Base-by-base conservation (phyloP, 176 grass and related monocot species). In the Oryza brachyantha region DNA sequence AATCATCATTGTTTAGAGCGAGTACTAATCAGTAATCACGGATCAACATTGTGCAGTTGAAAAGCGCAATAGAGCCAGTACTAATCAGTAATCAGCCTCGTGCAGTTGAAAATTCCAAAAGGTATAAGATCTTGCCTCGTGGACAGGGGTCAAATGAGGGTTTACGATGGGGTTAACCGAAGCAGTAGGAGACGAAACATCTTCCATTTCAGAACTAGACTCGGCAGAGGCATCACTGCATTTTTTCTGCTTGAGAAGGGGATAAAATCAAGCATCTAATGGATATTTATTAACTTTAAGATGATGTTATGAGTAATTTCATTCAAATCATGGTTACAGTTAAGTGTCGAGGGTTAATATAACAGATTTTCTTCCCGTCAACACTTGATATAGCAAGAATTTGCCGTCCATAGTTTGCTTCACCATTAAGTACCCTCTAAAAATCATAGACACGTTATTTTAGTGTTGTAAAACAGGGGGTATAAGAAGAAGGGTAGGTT, bases 161-260 rank as follows among this genome's bases (percentile, higher is more conserved):
- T 83, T 86, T 48, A 40, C 35, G 46, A 63, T 46, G 50, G 68
- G 65, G 35, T 81, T 85, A 52, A 39, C 63, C 67, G 74, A 65
- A 82, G 55, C 81, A 11, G 48, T 81, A 63, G 90, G 81, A 78
- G 90, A 87, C 24, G 32, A 38, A 61, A 36, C 78, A 46, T 98
- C 90, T 85, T 98, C 92, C 34, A 86, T 66, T 70, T 95, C 92
- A 77, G 96, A 98, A 43, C 88, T 83, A 75, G 88, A 95, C 29
- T 95, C 92, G 0, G 87, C 81, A 74, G 86, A 95, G n/a, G 74
- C 85, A 78, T 93, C 92, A 54, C 86, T 92, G 39, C 81, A 58
- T 91, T 87, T 93, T 76, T 79, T 80, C 90, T 93, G 81, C 60
- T 89, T 13, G 36, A 87, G 68, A 29, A 79, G 64, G 71, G 16